A percentile compares a stretch with the other conserved stretches of the same genome.
phyloP scores from a whole-genome alignment of 2,329 filamentous ascomycete species.

The Ploettnerulaceae sp. region DNA sequence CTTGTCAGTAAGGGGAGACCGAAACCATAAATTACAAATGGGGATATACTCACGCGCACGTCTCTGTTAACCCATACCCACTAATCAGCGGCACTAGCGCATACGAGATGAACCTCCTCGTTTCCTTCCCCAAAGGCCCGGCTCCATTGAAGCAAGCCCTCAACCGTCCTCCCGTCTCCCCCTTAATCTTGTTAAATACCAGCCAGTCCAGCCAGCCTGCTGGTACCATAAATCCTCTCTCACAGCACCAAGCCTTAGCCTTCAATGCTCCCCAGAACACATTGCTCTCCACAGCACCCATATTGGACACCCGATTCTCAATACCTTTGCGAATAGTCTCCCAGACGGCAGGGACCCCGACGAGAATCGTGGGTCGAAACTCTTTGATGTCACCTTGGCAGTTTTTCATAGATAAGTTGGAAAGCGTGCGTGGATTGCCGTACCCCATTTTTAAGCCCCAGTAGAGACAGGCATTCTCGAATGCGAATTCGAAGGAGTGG shows the following conservation, averaged over 20 bases:
- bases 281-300: conserved; percentile 60
- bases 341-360: conserved; percentile 95
- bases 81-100: conserved; percentile 87
- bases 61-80: conserved; percentile 92
- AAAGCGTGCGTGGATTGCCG: conserved; percentile 81
- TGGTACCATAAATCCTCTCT: conserved; percentile 44
- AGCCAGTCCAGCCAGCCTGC: conserved; percentile 67
- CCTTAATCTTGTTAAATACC: conserved; percentile 85
- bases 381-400: conserved; percentile 92
- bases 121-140: conserved; percentile 79
- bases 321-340: conserved; percentile 96
- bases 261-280: conserved; percentile 66
- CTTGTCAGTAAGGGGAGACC: conserved; percentile 66
- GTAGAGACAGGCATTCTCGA: conserved; percentile 85
- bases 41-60: conserved; percentile 50
- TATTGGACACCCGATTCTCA: conserved; percentile 66
- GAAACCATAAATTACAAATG: background rate
- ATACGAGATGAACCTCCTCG: conserved; percentile 82
- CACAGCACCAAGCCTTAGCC: conserved; percentile 52
- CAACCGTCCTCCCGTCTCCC: conserved; percentile 79
- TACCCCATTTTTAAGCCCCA: conserved; percentile 92
- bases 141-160: conserved; percentile 91
- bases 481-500: conserved; percentile 92
- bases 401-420: conserved; percentile 79
- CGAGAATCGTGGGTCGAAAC: conserved; percentile 79